phyloP scores from a whole-genome alignment of 192 early-diverging fungal genomes.

The Coemansia sp. region DNA sequence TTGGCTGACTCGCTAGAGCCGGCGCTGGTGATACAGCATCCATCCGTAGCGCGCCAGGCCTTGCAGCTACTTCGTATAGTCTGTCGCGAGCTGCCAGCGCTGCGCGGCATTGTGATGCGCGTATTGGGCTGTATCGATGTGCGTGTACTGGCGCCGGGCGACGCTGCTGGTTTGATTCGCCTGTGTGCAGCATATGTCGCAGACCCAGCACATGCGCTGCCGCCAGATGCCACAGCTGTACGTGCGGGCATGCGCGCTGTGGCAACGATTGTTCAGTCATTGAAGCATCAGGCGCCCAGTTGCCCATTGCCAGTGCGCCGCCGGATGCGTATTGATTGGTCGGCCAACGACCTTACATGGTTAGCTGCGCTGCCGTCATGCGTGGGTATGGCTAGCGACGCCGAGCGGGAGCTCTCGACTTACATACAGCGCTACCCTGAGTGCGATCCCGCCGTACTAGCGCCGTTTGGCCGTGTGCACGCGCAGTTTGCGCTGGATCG shows the following conservation, averaged over 20 bases:
- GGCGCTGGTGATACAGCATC: conserved; percentile 27
- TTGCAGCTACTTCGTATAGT: conserved; percentile 36
- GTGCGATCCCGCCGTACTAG: conserved; percentile 4
- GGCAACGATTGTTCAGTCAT: not conserved
- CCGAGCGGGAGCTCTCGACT: not conserved
- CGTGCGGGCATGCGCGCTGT: not conserved
- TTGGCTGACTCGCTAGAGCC: conserved; percentile 30
- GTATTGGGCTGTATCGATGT: conserved; percentile 17
- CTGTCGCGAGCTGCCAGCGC: conserved; percentile 22
- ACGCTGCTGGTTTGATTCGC: conserved; percentile 12
- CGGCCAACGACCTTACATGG: not conserved
- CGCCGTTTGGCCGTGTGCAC: conserved; percentile 15
- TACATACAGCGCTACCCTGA: conserved; percentile 18
- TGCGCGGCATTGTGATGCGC: conserved; percentile 27
- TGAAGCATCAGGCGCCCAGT: not conserved
- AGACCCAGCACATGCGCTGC: conserved; percentile 1
- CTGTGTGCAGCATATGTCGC: conserved; percentile 23
- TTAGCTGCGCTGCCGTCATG: not conserved
- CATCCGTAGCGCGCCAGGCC: conserved; percentile 13
- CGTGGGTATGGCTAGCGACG: conserved; percentile 1
- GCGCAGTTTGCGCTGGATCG: conserved; percentile 39
- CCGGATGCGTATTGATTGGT: not conserved
- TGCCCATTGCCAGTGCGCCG: not conserved
- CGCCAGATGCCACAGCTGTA: not conserved
- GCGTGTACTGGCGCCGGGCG: conserved; percentile 4